A percentile compares a stretch with the other conserved stretches of the same genome.
phyloP scores from a whole-genome alignment of 192 early-diverging fungal genomes.

The Linnemannia elongata region DNA sequence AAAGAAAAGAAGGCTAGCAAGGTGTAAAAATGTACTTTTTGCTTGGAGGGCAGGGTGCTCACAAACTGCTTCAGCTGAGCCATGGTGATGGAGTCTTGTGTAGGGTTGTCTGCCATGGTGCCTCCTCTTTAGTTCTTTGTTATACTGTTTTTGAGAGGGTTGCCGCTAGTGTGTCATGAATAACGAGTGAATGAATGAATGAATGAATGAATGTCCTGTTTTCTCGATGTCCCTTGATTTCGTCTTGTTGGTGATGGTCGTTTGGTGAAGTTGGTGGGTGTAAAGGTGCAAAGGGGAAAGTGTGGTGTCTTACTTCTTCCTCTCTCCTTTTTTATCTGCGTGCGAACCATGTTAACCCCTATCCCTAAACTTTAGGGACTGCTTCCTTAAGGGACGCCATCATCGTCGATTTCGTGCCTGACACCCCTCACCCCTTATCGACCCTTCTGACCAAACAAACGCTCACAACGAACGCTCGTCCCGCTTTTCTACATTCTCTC shows the following conservation, averaged over 20 bases:
- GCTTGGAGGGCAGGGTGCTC: constrained; percentile 63
- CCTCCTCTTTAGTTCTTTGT: background rate
- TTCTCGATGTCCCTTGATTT: background rate
- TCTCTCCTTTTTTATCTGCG: too few species aligned
- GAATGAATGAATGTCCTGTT: background rate
- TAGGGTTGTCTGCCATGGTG: constrained; percentile 51
- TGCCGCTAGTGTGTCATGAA: background rate
- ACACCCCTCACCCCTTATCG: background rate
- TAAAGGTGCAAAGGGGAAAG: too few species aligned
- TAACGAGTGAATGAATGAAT: background rate
- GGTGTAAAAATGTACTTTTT: constrained; percentile 50
- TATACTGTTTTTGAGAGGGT: background rate
- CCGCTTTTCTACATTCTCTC: background rate
- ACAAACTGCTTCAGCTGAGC: constrained; percentile 69
- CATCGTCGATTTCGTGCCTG: background rate
- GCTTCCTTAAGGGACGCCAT: background rate
- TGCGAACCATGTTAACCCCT: too few species aligned
- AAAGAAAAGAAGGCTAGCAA: background rate
- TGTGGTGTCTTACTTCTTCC: too few species aligned
- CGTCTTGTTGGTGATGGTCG: background rate
- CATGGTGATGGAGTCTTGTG: constrained; percentile 65
- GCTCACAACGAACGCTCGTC: background rate
- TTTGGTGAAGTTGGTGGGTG: too few species aligned
- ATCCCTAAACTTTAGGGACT: background rate
- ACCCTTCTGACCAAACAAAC: background rate